Evolutionary conservation across 768 basidiomycete genomes (phyloP).

Genomic region (Russula sp.): DNA sequence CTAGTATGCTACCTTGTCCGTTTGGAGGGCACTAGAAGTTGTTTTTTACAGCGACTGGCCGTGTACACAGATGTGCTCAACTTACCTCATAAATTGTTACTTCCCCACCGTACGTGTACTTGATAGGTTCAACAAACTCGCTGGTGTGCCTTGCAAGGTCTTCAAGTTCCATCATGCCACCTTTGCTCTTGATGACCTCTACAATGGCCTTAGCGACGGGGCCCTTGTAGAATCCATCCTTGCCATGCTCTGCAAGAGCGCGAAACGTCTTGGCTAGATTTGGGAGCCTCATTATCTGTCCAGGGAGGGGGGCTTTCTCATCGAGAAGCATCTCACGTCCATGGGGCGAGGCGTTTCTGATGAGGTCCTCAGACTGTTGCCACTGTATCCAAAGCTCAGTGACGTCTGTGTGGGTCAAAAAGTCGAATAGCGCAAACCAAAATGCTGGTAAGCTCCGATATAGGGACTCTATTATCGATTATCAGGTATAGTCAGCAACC

Average conservation of each 20-base stretch:
- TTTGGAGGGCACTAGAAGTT: slow-evolving; percentile 76
- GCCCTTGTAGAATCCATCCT: slow-evolving; percentile 92
- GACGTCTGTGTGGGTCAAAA: slow-evolving; percentile 6
- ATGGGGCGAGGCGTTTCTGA: slow-evolving; percentile 82
- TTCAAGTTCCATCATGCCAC: slow-evolving; percentile 91
- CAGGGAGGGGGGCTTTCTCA: slow-evolving; percentile 76
- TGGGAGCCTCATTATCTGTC: slow-evolving; percentile 76
- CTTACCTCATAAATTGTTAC: slow-evolving; percentile 88
- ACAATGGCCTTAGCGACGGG: slow-evolving; percentile 85
- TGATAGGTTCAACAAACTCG: slow-evolving; percentile 82
- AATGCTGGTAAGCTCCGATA: slow-evolving; percentile 72
- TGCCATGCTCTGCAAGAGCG: slow-evolving; percentile 72
- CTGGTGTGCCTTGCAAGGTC: slow-evolving; percentile 84
- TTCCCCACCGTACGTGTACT: slow-evolving; percentile 78
- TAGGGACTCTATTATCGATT: slow-evolving; percentile 60
- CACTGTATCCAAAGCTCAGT: slow-evolving; percentile 35
- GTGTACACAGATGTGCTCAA: background rate
- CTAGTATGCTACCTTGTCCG: slow-evolving; percentile 61
- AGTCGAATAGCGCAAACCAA: slow-evolving; percentile 36
- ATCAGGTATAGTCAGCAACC: background rate
- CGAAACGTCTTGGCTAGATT: slow-evolving; percentile 82
- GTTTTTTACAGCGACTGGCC: slow-evolving; percentile 1
- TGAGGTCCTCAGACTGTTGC: slow-evolving; percentile 57
- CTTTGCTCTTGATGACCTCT: slow-evolving; percentile 74
- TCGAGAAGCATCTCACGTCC: slow-evolving; percentile 82